Base-by-base conservation (phyloP, 2,329 filamentous ascomycete genomes). In the Beauveria varroae region DNA sequence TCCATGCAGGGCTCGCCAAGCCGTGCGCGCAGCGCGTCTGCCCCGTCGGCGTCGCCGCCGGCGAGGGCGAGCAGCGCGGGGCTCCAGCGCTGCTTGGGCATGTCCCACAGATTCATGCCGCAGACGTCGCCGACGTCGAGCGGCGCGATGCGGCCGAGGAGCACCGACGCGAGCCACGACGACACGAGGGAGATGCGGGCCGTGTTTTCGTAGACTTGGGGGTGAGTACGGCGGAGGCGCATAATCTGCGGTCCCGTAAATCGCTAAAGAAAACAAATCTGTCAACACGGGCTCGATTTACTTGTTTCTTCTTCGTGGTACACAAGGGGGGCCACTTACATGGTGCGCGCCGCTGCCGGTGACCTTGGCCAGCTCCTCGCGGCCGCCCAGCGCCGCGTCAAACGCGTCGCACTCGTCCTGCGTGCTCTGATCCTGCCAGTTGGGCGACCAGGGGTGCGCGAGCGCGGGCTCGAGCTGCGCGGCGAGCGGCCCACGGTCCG, bases 241-340 rank as follows among this genome's bases (percentile, higher is more conserved):
- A 97, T 84, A 68, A 99, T 98, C 74, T 99, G 95, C 3, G 91
- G 90, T n/a, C 95, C 95, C 28, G 93, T 98, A 78, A 99, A 99
- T 64, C 95, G 89, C 89, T 93, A 67, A 67, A 41, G 3, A 62
- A 14, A 9, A 62, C 4, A 34, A 34, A 14, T 34, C 12, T 14
- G 30, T 34, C 12, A 34, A 34, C 30, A 34, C 30, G 30, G 30
- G 30, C 5, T 34, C 30, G 12, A 34, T 14, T 2, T 14, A 14
- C 30, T 14, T 14, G 24, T 34, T 34, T 34, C 28, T 28, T 34
- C 4, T 14, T 34, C 30, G 30, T 34, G 12, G 30, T 34, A 34
- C 12, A 14, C 30, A n/a, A 3, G 22, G 10, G 14, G 26, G 6
- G 20, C 4, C 10, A 75, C 87, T 73, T 80, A 93, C 90, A 78